Conservation (phyloP, 78 protist genomes). For the Tieghemostelium lacteum region DNA sequence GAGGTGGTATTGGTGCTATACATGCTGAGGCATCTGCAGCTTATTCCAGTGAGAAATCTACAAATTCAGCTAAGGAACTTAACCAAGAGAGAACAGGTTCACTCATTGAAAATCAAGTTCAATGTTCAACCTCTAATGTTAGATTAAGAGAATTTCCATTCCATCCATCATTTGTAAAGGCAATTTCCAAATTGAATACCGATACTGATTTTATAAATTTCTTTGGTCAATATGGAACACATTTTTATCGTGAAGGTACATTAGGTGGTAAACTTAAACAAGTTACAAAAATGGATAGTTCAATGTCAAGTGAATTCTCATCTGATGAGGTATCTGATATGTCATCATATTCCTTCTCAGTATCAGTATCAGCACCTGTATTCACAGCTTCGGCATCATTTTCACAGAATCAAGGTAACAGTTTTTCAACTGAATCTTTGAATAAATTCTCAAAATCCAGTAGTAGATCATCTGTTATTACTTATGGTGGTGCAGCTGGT, state of each 20-base stretch:
- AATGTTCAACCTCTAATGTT: too few relatives aligned
- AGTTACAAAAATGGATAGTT: background rate
- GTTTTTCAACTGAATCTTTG: background rate
- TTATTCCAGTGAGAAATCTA: background rate
- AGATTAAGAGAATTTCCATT: too few relatives aligned
- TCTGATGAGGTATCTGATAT: background rate
- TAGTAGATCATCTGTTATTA: background rate
- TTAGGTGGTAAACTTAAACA: constrained; percentile 1
- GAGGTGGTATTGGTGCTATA: too few relatives aligned
- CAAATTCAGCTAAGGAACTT: background rate
- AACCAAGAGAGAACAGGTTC: too few relatives aligned
- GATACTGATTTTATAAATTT: background rate
- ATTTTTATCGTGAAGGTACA: background rate
- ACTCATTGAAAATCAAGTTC: too few relatives aligned
- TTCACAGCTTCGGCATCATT: background rate
- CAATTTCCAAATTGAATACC: background rate
- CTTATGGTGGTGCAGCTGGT: background rate
- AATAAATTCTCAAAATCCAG: background rate
- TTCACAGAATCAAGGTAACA: background rate
- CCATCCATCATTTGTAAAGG: background rate
- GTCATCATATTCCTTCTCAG: background rate
- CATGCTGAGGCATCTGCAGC: too few relatives aligned
- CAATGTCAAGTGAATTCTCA: background rate
- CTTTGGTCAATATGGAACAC: background rate
- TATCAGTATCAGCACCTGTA: background rate